Evolutionary conservation across 306 rosid species (phyloP), one percentile per base, ranked within the genome.

Genomic region (Herpetospermum pedunculosum): DNA sequence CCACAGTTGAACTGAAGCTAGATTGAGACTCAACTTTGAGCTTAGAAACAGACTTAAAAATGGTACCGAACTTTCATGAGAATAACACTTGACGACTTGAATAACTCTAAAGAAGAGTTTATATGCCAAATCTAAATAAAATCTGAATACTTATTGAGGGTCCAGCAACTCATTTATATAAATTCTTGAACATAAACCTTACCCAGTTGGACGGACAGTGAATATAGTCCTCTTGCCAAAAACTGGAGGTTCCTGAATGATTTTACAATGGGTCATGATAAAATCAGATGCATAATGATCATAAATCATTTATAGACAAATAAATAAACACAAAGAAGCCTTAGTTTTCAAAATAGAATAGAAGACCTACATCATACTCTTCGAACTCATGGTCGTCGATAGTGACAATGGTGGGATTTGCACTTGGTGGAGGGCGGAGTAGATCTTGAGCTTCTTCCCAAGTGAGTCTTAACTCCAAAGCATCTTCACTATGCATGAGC

Each of bases 371-470:
- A 81, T 94, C 92, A n/a, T 91, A 94, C 80, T 94, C 99, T 82
- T 94, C 99, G 43, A 94, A 87, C 76, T 85, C 87, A 77, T 91
- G 95, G 81, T 91, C 97, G 77, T 91, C 99, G 46, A 94, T 84
- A 30, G 88, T 84, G 49, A 94, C 91, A 70, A 91, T 82, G 86
- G 88, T 94, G 37, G 96, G 99, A 52, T 79, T 79, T 80, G 82
- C 96, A 81, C 83, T 78, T 10, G 96, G 91, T 0, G 99, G 96
- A 1, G 99, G 99, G 69, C 99, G 96, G 76, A 94, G 97, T 80
- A 94, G 92, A 79, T 94, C 96, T 74, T 91, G 99, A 57, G 97
- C 97, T 85, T 94, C 99, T 85, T 91, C 96, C 99, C 99, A 94
- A 52, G 99, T 94, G 73, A 94, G 86, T 80, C 89, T 87, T 76